Conservation (phyloP, 331 rosid genomes). For the Stylosanthes scabra region DNA sequence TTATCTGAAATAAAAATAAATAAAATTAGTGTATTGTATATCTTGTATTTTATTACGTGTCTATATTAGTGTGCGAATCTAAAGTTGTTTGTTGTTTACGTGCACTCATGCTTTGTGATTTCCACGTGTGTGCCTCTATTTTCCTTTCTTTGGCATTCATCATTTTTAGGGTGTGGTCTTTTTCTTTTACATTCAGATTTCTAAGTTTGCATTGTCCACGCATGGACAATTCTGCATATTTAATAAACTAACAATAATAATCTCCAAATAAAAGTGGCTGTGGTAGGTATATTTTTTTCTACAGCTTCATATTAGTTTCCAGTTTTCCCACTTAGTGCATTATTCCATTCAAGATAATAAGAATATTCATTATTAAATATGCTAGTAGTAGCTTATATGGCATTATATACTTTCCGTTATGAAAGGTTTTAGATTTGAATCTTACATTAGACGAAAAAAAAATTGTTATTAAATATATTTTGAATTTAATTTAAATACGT, state of each 20-base stretch:
- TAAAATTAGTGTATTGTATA: too few species aligned
- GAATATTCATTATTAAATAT: neutral
- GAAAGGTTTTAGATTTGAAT: too few species aligned
- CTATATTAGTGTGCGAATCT: too few species aligned
- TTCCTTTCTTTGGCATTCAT: neutral
- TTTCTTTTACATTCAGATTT: neutral
- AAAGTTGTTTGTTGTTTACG: neutral
- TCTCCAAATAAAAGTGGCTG: neutral
- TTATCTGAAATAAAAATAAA: too few species aligned
- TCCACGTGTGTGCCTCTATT: neutral
- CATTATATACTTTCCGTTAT: too few species aligned
- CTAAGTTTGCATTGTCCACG: neutral
- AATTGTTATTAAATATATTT: too few species aligned
- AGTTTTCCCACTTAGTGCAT: neutral
- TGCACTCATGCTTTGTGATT: conserved; percentile 16
- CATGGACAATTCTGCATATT: conserved; percentile 15
- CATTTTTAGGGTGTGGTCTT: neutral
- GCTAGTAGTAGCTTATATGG: too few species aligned
- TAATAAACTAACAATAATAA: neutral
- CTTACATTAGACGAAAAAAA: too few species aligned
- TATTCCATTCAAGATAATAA: neutral
- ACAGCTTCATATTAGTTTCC: neutral
- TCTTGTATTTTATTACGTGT: too few species aligned
- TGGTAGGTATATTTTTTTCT: neutral
- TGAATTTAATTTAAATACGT: too few species aligned